A percentile compares a stretch with the other conserved stretches of the same genome.
Evolutionary conservation across 495 filamentous ascomycete genomes (phyloP).

Genomic region (Talaromyces nanjingensis): DNA sequence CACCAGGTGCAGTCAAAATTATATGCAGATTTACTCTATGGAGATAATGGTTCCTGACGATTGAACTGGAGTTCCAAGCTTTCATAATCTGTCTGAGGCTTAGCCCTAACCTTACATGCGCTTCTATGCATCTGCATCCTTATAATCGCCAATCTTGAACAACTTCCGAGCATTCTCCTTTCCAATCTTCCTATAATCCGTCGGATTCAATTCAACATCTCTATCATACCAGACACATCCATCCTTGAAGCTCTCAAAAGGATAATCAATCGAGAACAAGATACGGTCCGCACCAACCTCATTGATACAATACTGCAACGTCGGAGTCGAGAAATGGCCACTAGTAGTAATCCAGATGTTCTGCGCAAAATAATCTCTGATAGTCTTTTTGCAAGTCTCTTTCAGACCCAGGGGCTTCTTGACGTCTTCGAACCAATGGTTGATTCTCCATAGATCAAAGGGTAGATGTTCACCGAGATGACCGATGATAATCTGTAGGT

Average conservation of each 20-base stretch:
- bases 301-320: conserved; percentile 42
- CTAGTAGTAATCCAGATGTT: conserved; percentile 62
- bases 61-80: neutral
- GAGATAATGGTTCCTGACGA: neutral
- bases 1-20: too few relatives aligned
- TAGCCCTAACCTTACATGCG: too few relatives aligned
- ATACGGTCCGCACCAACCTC: conserved; percentile 38
- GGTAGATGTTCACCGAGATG: conserved; percentile 62
- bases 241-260: conserved; percentile 46
- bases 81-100: neutral
- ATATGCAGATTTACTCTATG: too few relatives aligned
- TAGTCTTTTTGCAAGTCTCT: conserved; percentile 44
- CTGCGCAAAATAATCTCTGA: conserved; percentile 49
- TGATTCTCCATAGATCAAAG: conserved; percentile 55
- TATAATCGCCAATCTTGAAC: conserved; percentile 40
- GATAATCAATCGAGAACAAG: conserved; percentile 46
- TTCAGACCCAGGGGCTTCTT: conserved; percentile 35
- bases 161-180: conserved; percentile 48
- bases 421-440: conserved; percentile 50
- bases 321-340: conserved; percentile 52
- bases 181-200: conserved; percentile 42
- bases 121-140: conserved; percentile 19
- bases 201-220: conserved; percentile 31
- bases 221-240: conserved; percentile 49
- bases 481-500: conserved; percentile 56